Conservation (phyloP, 441 rosid genomes). For the Pelargonium myrrhifolium region DNA sequence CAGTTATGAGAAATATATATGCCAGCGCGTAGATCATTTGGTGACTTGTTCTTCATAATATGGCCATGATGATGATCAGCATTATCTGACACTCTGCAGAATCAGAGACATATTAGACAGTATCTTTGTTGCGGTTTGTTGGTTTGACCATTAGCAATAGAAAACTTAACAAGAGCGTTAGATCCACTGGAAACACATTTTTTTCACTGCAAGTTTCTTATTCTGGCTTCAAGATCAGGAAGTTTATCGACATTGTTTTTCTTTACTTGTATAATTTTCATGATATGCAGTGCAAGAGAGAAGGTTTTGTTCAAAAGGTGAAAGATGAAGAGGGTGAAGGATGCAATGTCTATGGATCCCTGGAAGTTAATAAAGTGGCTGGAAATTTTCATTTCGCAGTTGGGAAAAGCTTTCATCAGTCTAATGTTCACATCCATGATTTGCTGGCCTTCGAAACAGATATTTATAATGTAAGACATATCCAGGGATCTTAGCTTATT, state of each 20-base stretch:
- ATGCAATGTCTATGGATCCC: conserved; percentile 79
- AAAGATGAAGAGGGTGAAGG: conserved; percentile 99
- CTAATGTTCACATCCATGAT: conserved; percentile 80
- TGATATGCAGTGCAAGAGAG: conserved; percentile 71
- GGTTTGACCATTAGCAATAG: not conserved
- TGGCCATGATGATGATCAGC: not conserved
- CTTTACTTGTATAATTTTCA: not conserved
- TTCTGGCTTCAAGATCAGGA: too few relatives aligned
- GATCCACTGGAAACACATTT: not conserved
- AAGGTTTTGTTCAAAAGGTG: conserved; percentile 74
- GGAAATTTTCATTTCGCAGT: conserved; percentile 97
- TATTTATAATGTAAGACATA: conserved; percentile 62
- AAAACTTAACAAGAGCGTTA: not conserved
- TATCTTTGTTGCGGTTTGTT: not conserved
- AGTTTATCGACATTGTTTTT: conserved; percentile 12
- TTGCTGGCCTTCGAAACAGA: conserved; percentile 75
- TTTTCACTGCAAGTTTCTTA: too few relatives aligned
- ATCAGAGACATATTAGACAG: not conserved
- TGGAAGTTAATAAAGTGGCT: conserved; percentile 91
- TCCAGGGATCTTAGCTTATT: not conserved
- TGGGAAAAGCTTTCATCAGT: conserved; percentile 94
- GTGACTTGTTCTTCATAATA: too few relatives aligned
- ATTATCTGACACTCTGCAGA: not conserved
- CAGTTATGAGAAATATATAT: too few relatives aligned
- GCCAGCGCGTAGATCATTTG: too few relatives aligned